phyloP scores from a whole-genome alignment of 2,329 filamentous ascomycete species.

The Blastomyces percursus region DNA sequence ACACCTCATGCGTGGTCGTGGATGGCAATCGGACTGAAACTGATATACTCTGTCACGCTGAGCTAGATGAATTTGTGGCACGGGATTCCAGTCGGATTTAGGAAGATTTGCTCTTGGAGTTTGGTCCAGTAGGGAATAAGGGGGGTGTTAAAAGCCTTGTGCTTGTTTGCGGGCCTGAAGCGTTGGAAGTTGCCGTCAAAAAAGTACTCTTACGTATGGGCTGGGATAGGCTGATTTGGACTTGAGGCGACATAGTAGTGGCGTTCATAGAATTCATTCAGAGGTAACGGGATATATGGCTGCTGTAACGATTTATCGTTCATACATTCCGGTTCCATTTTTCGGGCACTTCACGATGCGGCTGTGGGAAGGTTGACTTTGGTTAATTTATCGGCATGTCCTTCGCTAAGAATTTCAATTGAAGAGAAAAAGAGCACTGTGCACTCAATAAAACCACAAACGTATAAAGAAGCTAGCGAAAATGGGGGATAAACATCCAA shows the following conservation, averaged over 20 bases:
- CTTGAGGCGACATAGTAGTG: slow-evolving; percentile 35
- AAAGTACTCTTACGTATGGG: slow-evolving; percentile 49
- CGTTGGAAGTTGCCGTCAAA: slow-evolving; percentile 59
- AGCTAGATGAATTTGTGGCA: slow-evolving; percentile 55
- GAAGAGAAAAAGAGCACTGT: neutral
- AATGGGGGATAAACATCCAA: neutral
- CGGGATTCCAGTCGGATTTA: slow-evolving; percentile 53
- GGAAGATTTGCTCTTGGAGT: slow-evolving; percentile 48
- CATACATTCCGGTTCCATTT: neutral
- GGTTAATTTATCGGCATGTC: too few relatives aligned
- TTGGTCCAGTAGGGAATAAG: slow-evolving; percentile 41
- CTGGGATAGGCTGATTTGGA: slow-evolving; percentile 60
- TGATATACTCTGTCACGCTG: slow-evolving; percentile 69
- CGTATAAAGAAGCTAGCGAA: neutral
- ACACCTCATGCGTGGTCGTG: slow-evolving; percentile 59
- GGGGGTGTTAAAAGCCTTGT: slow-evolving; percentile 47
- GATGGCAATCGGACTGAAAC: slow-evolving; percentile 66
- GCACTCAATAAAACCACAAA: neutral
- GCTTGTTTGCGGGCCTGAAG: slow-evolving; percentile 66
- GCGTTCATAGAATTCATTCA: neutral
- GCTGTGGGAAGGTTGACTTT: neutral
- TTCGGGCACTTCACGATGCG: neutral
- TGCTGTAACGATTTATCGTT: neutral
- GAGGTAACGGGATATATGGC: neutral
- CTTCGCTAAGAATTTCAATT: neutral